Conservation (phyloP, 306 rosid genomes). For the Morella rubra region DNA sequence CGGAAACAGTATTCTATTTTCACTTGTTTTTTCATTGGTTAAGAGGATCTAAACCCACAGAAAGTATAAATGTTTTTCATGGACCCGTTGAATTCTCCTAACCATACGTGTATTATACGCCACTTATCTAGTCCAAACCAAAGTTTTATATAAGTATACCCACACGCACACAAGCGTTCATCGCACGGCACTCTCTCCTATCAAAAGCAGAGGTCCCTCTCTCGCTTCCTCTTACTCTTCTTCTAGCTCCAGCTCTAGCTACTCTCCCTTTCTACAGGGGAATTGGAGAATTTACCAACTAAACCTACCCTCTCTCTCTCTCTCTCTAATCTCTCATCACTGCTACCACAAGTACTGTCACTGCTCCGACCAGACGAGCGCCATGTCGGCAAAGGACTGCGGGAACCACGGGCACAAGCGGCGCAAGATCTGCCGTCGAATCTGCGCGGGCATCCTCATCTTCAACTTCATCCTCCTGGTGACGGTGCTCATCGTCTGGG, state of each 20-base stretch:
- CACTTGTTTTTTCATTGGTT: too few relatives aligned
- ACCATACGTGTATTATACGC: background rate
- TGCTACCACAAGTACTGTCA: background rate
- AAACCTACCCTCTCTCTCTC: background rate
- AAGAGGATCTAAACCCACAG: too few relatives aligned
- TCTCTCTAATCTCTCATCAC: background rate
- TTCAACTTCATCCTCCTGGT: conserved; percentile 57
- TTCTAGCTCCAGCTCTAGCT: background rate
- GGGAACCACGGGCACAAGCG: conserved; percentile 42
- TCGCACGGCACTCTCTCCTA: background rate
- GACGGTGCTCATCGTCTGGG: conserved; percentile 68
- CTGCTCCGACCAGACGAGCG: background rate
- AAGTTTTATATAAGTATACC: background rate
- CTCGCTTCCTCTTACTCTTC: background rate
- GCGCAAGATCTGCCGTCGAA: background rate
- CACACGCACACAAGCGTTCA: background rate
- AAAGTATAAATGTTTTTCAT: too few relatives aligned
- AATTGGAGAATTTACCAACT: conserved; percentile 5
- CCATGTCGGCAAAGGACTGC: conserved; percentile 64
- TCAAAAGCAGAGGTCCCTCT: background rate
- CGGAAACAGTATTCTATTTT: too few relatives aligned
- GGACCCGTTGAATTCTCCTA: background rate
- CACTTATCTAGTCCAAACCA: background rate
- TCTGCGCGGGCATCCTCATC: conserved; percentile 41
- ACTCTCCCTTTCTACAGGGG: background rate